Percentiles rank a stretch among this genome's conserved stretches.
Evolutionary conservation across 768 basidiomycete species (phyloP).

Genomic region (Lactarius evosmus): DNA sequence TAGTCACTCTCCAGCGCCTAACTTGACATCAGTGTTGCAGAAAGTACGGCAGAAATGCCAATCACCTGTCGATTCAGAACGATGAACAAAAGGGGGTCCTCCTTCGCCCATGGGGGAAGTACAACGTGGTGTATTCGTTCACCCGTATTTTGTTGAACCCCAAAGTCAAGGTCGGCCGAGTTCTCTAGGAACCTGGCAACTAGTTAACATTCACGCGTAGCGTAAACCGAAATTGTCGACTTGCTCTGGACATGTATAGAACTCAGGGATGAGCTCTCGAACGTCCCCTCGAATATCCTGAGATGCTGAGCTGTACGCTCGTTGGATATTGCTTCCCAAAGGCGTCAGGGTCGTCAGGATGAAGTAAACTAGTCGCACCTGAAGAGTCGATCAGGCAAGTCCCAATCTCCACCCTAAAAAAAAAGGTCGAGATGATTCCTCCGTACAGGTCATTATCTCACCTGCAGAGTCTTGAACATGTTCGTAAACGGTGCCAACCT

Average conservation of each 20-base stretch:
- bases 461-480: constrained; percentile 90
- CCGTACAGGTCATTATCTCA: constrained; percentile 28
- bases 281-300: constrained; percentile 88
- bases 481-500: constrained; percentile 86
- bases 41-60: neutral
- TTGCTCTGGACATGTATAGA: constrained; percentile 80
- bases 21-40: neutral
- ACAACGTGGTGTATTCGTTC: constrained; percentile 86
- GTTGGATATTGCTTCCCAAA: constrained; percentile 59
- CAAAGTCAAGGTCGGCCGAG: constrained; percentile 73
- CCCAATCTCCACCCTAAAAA: constrained; percentile 87
- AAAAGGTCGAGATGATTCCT: neutral
- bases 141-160: constrained; percentile 64
- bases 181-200: constrained; percentile 75
- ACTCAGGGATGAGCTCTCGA: constrained; percentile 88
- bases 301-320: constrained; percentile 82
- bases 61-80: constrained; percentile 58
- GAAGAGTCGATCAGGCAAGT: constrained; percentile 85
- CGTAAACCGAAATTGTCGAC: constrained; percentile 27
- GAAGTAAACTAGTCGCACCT: constrained; percentile 39
- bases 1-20: constrained; percentile 86
- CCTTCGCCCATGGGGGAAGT: constrained; percentile 85
- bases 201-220: neutral
- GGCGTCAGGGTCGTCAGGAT: constrained; percentile 18
- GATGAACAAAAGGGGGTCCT: constrained; percentile 81